phyloP scores from a whole-genome alignment of 768 basidiomycete species.

The Kwoniella heveanensis region DNA sequence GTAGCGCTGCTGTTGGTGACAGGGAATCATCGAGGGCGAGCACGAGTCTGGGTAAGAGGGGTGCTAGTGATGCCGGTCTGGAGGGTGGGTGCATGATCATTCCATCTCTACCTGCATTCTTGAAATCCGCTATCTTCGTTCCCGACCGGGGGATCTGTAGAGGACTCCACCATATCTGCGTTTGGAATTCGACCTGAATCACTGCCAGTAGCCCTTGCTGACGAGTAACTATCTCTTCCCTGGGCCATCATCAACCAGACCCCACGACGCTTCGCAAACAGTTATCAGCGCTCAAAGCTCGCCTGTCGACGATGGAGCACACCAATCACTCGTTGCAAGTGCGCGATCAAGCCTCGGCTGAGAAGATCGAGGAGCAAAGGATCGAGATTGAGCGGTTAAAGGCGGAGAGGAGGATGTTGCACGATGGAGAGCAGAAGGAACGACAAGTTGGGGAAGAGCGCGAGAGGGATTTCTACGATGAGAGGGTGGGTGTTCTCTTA shows the following conservation, averaged over 20 bases:
- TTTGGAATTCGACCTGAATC: too few relatives aligned
- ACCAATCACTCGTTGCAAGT: conserved; percentile 31
- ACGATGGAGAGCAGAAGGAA: conserved; percentile 34
- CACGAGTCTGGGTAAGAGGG: conserved; percentile 23
- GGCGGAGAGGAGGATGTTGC: conserved; percentile 38
- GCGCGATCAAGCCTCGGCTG: conserved; percentile 14
- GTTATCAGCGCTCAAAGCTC: conserved; percentile 11
- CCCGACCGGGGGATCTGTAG: too few relatives aligned
- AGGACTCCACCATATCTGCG: too few relatives aligned
- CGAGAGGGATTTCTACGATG: conserved; percentile 38
- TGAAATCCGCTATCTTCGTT: too few relatives aligned
- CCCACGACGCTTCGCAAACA: conserved; percentile 14
- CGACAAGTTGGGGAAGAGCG: conserved; percentile 33
- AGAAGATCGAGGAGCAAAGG: conserved; percentile 30
- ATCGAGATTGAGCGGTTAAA: conserved; percentile 40
- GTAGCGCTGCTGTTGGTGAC: neutral
- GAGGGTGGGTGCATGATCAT: conserved; percentile 10
- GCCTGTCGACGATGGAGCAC: conserved; percentile 23
- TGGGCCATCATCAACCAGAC: neutral
- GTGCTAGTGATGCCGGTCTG: conserved; percentile 26
- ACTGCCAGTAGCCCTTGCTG: too few relatives aligned
- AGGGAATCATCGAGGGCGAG: conserved; percentile 7
- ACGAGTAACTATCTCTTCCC: too few relatives aligned
- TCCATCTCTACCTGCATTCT: too few relatives aligned
- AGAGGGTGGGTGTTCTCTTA: conserved; percentile 26